A percentile compares a stretch with the other conserved stretches of the same genome.
phyloP scores from a whole-genome alignment of 768 basidiomycete genomes.

The Pleurotus salmoneostramineus region DNA sequence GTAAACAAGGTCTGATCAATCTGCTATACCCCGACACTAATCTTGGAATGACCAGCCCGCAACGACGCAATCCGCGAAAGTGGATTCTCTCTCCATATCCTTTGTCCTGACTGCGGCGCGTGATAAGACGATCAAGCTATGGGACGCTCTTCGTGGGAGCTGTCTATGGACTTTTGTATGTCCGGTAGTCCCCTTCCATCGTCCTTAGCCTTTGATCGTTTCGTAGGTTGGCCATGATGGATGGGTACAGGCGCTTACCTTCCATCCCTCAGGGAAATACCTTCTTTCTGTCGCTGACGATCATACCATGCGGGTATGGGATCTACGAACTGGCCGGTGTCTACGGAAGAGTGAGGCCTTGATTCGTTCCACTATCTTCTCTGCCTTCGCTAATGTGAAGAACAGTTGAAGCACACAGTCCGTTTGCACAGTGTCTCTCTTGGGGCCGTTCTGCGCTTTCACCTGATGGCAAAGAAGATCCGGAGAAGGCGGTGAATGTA shows the following conservation, averaged over 20 bases:
- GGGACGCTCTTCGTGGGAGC: slow-evolving; percentile 85
- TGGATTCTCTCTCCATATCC: slow-evolving; percentile 3
- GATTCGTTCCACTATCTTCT: neutral
- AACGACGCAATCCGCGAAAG: slow-evolving; percentile 5
- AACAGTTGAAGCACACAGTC: slow-evolving; percentile 82
- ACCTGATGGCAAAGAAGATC: slow-evolving; percentile 32
- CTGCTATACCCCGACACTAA: no score
- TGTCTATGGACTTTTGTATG: slow-evolving; percentile 71
- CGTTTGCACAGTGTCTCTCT: slow-evolving; percentile 76
- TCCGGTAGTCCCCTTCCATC: slow-evolving; percentile 8
- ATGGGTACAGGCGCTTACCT: slow-evolving; percentile 85
- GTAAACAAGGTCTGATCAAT: neutral
- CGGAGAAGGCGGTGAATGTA: slow-evolving; percentile 64
- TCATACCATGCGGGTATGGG: slow-evolving; percentile 90
- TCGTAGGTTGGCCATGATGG: slow-evolving; percentile 76
- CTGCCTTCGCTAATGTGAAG: neutral
- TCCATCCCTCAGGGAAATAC: slow-evolving; percentile 88
- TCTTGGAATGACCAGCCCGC: neutral
- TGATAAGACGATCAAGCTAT: slow-evolving; percentile 90
- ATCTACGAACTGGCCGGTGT: slow-evolving; percentile 80
- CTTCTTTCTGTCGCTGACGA: slow-evolving; percentile 91
- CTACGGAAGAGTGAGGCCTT: slow-evolving; percentile 37
- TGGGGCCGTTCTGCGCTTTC: slow-evolving; percentile 67
- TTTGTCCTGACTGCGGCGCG: slow-evolving; percentile 82
- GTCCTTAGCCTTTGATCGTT: slow-evolving; percentile 7